A percentile compares a stretch with the other conserved stretches of the same genome.
phyloP scores from a whole-genome alignment of 352 stramenopile species.

The Pythium sukuiense region DNA sequence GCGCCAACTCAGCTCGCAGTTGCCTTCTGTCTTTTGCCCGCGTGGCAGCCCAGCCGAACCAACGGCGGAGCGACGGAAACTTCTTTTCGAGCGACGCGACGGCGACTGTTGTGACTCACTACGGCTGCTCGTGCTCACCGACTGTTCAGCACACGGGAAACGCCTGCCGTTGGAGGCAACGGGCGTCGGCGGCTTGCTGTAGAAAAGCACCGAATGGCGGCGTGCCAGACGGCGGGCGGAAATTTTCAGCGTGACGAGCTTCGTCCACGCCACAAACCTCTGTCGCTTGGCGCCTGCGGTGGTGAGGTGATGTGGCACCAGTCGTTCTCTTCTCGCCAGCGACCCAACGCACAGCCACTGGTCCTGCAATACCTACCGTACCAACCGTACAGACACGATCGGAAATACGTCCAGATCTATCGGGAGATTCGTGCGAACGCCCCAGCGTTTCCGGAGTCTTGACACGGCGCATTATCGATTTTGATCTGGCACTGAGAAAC shows the following conservation, averaged over 20 bases:
- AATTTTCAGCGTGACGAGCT: constrained; percentile 34
- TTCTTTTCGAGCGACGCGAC: not conserved
- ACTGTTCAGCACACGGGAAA: constrained; percentile 1
- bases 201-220: constrained; percentile 6
- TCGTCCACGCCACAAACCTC: constrained; percentile 10
- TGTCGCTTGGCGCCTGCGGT: not conserved
- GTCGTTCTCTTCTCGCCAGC: not conserved
- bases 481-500: not conserved
- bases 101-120: not conserved
- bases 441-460: not conserved
- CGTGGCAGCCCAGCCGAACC: not conserved
- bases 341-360: not conserved
- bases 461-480: not conserved
- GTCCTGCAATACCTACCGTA: not conserved
- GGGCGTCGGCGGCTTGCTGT: not conserved
- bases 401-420: not conserved
- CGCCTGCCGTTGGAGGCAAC: not conserved
- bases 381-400: not conserved
- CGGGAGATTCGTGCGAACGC: not conserved
- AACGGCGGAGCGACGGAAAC: not conserved
- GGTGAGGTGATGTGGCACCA: not conserved
- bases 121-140: not conserved
- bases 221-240: constrained; percentile 20
- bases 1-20: constrained; percentile 26
- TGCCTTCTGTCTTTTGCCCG: not conserved